Percentiles rank a stretch among this genome's conserved stretches.
Evolutionary conservation across 208 protist species (phyloP).

Genomic region (Endotrypanum monterogeii): DNA sequence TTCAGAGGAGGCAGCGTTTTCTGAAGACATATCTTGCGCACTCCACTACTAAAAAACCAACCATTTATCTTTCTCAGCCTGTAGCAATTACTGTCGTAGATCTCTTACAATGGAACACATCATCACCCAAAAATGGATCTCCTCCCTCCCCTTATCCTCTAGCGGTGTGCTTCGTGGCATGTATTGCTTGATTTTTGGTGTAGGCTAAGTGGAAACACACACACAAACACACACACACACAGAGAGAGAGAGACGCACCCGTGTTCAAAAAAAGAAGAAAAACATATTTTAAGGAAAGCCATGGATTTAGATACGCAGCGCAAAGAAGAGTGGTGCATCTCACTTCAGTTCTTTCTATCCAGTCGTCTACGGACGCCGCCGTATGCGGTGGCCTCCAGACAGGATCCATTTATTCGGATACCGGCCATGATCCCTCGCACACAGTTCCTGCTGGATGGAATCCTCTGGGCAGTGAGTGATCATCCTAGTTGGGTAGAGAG

Average conservation of each 20-base stretch:
- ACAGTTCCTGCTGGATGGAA: conserved; percentile 73
- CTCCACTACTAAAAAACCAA: too few species aligned
- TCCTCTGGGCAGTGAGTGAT: conserved; percentile 77
- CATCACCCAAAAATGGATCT: too few species aligned
- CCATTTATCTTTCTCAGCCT: too few species aligned
- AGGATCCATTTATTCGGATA: conserved; percentile 36
- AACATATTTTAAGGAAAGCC: too few species aligned
- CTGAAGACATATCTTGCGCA: too few species aligned
- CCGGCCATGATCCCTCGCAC: conserved; percentile 65
- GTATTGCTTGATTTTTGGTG: too few species aligned
- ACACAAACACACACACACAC: background rate
- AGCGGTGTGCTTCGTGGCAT: too few species aligned
- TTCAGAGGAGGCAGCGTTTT: too few species aligned
- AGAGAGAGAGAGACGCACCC: too few species aligned
- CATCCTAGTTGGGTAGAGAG: conserved; percentile 49
- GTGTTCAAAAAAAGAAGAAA: background rate
- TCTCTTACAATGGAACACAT: too few species aligned
- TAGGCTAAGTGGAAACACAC: too few species aligned
- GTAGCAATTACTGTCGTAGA: too few species aligned
- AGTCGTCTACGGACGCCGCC: conserved; percentile 55
- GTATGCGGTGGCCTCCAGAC: conserved; percentile 38
- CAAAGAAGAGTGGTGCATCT: conserved; percentile 66
- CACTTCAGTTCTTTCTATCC: conserved; percentile 56
- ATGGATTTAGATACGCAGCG: conserved; percentile 39
- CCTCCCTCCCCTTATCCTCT: background rate